Evolutionary conservation across 2,329 filamentous ascomycete species (phyloP), one percentile per base, ranked within the genome.

Genomic region (Aureobasidium uvarum): DNA sequence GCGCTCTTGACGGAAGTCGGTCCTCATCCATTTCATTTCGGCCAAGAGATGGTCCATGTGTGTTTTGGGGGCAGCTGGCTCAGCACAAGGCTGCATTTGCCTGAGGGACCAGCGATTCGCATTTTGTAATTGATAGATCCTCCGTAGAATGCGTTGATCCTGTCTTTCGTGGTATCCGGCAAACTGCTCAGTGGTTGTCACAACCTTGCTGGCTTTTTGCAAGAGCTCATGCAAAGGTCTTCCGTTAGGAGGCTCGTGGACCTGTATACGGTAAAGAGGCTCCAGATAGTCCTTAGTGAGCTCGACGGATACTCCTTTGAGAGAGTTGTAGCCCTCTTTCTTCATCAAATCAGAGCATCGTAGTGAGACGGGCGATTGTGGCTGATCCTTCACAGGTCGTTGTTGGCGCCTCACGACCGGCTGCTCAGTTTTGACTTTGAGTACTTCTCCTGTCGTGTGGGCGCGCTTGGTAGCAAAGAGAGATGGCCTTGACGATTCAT

Each of bases 21-120:
- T 97, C 59, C 93, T 86, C 91, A 99, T 96, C 94, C 94, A 98
- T 76, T 93, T 96, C 85, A 94, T 91, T 79, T 99, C 93, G 70
- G 92, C 85, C 38, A 99, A 80, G 64, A 98, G 76, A 62, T 94
- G 84, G 77, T 99, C 95, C 85, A 89, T 91, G 70, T 98, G 94
- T 1, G 89, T 88, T 0, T 86, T 84, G 20, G 88, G 89, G 43
- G 92, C 86, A 4, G 85, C 83, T 5, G 94, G 93, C 76, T 99
- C 95, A 1, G 87, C 83, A 45, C 88, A 90, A 65, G 92, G 89
- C 73, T 96, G 91, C 50, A 93, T 87, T 73, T 99, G 95, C 62
- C 94, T 85, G 54, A 99, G 78, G 5, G 93, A 95, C 94, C 95
- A 98, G 72, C 94, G 89, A 71, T 96, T 92, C 38, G 89, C 87